Conservation (phyloP, 495 filamentous ascomycete species). For the Darksidea phi region DNA sequence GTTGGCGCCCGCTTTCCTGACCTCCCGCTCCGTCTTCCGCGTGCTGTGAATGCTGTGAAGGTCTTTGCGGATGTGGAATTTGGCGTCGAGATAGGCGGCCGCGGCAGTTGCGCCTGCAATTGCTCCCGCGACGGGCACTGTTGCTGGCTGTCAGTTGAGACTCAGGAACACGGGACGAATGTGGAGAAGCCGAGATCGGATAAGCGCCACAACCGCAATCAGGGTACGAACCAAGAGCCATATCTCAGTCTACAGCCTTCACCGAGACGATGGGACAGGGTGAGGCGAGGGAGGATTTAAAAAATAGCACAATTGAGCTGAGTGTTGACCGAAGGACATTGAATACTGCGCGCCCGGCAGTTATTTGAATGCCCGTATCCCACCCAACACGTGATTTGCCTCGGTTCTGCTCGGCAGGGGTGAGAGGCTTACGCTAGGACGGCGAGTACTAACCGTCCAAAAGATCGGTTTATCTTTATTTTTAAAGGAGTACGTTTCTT, state of each 20-base stretch:
- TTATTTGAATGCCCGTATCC: no score
- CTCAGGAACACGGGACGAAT: neutral
- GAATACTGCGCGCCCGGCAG: no score
- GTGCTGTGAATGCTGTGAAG: slow-evolving; percentile 42
- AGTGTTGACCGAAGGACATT: no score
- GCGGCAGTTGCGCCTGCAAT: slow-evolving; percentile 49
- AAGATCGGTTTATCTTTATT: no score
- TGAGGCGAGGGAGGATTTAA: no score
- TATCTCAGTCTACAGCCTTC: neutral
- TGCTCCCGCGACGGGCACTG: slow-evolving; percentile 28
- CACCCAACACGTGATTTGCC: no score
- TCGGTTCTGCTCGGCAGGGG: no score
- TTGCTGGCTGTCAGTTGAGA: neutral
- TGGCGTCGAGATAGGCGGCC: slow-evolving; percentile 67
- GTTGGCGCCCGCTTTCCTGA: slow-evolving; percentile 47
- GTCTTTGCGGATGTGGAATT: slow-evolving; percentile 65
- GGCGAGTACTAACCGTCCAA: no score
- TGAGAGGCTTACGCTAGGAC: no score
- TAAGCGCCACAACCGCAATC: neutral
- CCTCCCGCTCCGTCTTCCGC: slow-evolving; percentile 43
- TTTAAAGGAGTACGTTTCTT: no score
- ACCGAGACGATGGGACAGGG: no score
- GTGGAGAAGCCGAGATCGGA: slow-evolving; percentile 24
- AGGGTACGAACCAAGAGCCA: slow-evolving; percentile 18
- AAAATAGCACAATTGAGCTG: no score